A percentile compares a stretch with the other conserved stretches of the same genome.
These are phyloP conservation scores for Naganishia kalamii DNA, from an alignment of 768 basidiomycete species.

Conservation along the genomic window DNA sequence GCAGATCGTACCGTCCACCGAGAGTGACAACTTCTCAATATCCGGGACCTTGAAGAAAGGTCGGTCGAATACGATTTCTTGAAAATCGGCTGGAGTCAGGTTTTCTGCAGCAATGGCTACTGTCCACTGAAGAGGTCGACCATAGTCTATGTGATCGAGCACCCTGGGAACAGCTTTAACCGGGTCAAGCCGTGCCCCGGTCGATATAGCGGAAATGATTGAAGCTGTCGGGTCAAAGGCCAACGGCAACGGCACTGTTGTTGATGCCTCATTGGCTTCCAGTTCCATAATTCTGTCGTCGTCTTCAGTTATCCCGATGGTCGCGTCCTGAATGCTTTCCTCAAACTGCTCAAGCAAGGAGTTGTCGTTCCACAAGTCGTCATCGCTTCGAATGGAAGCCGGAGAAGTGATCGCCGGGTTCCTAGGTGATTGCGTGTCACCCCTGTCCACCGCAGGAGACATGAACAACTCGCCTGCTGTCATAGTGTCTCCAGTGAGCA, in stretches of 20 bases:
- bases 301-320: background rate
- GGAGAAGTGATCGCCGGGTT: no score
- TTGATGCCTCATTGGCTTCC: background rate
- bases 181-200: background rate
- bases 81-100: background rate
- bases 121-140: background rate
- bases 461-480: no score
- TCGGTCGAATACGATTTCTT: background rate
- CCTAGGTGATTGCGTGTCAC: background rate
- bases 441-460: background rate
- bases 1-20: background rate
- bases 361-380: conserved; percentile 8
- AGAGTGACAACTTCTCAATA: no score
- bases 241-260: background rate
- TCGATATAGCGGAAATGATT: background rate
- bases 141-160: background rate
- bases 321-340: background rate
- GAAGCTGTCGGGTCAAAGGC: background rate
- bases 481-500: no score
- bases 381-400: background rate
- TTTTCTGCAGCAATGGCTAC: background rate
- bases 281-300: background rate
- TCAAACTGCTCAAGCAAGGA: background rate
- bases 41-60: background rate
- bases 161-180: background rate